Percentiles rank a stretch among this genome's conserved stretches.
phyloP scores from a whole-genome alignment of 2,329 filamentous ascomycete genomes.

The Neopestalotiopsis sp. region DNA sequence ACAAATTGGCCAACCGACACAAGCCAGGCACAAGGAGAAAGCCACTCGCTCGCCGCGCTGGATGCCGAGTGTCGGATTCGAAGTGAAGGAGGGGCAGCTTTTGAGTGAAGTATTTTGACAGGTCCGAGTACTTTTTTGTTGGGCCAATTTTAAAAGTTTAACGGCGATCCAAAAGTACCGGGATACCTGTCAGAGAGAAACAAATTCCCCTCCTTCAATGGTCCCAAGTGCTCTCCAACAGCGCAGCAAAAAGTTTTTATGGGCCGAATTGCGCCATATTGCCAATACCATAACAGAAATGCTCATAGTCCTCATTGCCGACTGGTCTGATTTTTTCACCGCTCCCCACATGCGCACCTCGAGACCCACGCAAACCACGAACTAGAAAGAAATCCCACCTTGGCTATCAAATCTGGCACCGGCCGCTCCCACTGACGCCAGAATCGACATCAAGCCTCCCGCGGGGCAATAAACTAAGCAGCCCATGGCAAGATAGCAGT shows the following conservation, averaged over 20 bases:
- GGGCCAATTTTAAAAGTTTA: neutral
- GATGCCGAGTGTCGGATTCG: conserved; percentile 15
- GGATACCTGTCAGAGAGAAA: neutral
- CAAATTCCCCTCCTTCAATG: neutral
- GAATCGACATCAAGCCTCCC: neutral
- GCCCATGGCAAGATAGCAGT: too few relatives aligned
- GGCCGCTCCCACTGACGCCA: too few relatives aligned
- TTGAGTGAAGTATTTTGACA: neutral
- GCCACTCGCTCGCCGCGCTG: neutral
- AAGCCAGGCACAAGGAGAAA: neutral
- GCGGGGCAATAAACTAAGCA: neutral
- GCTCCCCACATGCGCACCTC: neutral
- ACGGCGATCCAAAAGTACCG: neutral
- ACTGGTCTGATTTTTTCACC: conserved; percentile 11
- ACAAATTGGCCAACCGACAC: neutral
- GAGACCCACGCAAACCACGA: neutral
- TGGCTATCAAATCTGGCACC: neutral
- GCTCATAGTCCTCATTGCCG: neutral
- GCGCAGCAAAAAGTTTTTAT: conserved; percentile 17
- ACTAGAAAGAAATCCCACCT: neutral
- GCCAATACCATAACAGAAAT: neutral
- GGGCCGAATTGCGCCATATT: conserved; percentile 17
- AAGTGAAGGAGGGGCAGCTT: neutral
- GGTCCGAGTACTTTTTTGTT: neutral
- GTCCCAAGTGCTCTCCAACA: neutral